These are phyloP conservation scores for Chrysopogon serrulatus DNA, from an alignment of 176 grass and related monocot species.

Conservation along the genomic window DNA sequence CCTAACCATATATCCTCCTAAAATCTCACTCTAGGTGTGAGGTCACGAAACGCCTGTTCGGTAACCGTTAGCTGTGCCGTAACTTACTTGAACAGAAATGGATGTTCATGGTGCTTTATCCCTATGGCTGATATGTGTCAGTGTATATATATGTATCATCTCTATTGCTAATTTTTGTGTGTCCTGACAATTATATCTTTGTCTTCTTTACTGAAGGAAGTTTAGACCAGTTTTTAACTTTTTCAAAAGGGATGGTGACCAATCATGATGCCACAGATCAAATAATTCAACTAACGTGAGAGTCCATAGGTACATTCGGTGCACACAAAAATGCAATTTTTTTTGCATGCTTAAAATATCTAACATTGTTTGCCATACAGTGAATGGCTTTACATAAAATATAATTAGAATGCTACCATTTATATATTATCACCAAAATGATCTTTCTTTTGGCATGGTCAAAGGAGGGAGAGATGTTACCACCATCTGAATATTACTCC, in stretches of 20 bases:
- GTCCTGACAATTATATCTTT: background rate
- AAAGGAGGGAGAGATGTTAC: too few relatives aligned
- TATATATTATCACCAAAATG: too few relatives aligned
- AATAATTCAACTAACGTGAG: background rate
- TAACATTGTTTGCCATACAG: too few relatives aligned
- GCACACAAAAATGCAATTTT: too few relatives aligned
- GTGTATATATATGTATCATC: too few relatives aligned
- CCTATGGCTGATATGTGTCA: background rate
- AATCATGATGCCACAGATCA: background rate
- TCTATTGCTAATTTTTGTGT: background rate
- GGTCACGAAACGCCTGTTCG: background rate
- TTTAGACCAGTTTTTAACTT: background rate
- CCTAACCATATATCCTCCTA: too few relatives aligned
- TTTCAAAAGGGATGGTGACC: background rate
- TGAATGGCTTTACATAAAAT: too few relatives aligned
- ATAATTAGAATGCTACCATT: too few relatives aligned
- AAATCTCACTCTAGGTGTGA: background rate
- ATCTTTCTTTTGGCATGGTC: too few relatives aligned
- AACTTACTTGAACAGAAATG: background rate
- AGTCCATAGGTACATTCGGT: background rate
- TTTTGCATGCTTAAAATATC: too few relatives aligned
- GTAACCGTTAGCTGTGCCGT: background rate
- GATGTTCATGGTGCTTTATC: background rate
- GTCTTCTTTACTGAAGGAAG: background rate
- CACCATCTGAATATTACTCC: too few relatives aligned